Conservation (phyloP, 2,329 filamentous ascomycete species). For the Neofusicoccum ribis region DNA sequence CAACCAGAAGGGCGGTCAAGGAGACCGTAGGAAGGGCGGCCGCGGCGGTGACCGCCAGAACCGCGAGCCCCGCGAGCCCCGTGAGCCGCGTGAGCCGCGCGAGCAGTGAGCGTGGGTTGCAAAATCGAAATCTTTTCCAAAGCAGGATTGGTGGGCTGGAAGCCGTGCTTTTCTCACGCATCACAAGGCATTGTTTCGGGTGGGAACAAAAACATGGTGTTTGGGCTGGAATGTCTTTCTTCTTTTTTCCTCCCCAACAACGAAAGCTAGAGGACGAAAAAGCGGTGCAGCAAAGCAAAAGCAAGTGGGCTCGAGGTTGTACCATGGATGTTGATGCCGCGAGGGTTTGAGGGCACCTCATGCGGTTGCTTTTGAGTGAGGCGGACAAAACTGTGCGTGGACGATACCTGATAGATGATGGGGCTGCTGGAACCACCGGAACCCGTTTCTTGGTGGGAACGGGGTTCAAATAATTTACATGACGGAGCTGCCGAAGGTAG, state of each 20-base stretch:
- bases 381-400: not conserved
- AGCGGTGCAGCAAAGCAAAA: not conserved
- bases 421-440: not conserved
- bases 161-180: constrained; percentile 13
- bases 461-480: not conserved
- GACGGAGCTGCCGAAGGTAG: not conserved
- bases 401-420: constrained; percentile 4
- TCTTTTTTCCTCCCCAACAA: not conserved
- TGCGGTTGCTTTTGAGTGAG: not conserved
- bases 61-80: constrained; percentile 6
- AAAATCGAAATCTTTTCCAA: not conserved
- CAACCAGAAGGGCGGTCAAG: constrained; percentile 34
- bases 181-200: constrained; percentile 10
- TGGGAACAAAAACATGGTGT: constrained; percentile 14
- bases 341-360: not conserved
- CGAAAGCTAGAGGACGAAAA: not conserved
- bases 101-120: constrained; percentile 17
- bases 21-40: constrained; percentile 32
- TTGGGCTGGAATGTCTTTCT: constrained; percentile 12
- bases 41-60: constrained; percentile 25
- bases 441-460: not conserved
- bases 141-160: not conserved
- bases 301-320: constrained; percentile 1
- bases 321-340: not conserved
- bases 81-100: not conserved